Evolutionary conservation across 2,329 filamentous ascomycete species (phyloP).

Genomic region (Sordariomycetes sp.): DNA sequence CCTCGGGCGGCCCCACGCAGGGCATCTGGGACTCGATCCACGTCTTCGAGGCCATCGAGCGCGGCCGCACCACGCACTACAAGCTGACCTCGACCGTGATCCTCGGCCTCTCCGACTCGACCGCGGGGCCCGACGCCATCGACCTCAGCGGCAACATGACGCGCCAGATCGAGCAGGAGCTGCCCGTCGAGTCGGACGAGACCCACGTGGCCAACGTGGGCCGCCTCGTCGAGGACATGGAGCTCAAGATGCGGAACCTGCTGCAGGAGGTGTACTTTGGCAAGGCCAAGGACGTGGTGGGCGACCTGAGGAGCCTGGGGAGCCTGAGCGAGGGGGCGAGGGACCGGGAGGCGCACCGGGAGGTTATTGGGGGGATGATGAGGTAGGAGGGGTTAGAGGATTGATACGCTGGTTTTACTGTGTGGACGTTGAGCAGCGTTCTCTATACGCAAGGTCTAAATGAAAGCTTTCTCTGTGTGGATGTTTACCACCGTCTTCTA

Average conservation of each 20-base stretch:
- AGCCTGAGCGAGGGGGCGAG: constrained; percentile 74
- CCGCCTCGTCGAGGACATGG: constrained; percentile 94
- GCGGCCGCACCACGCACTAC: constrained; percentile 86
- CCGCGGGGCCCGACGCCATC: constrained; percentile 61
- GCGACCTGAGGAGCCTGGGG: constrained; percentile 79
- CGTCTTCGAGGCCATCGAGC: constrained; percentile 93
- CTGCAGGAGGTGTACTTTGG: constrained; percentile 99
- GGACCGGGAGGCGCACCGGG: constrained; percentile 76
- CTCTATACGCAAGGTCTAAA: background rate
- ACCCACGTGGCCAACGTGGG: constrained; percentile 96
- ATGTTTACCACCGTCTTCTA: too few relatives aligned
- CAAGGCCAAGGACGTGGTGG: constrained; percentile 97
- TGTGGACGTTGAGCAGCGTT: background rate
- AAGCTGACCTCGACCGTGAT: constrained; percentile 97
- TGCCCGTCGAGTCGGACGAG: constrained; percentile 80
- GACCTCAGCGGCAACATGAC: constrained; percentile 98
- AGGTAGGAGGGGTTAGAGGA: background rate
- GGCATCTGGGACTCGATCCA: constrained; percentile 98
- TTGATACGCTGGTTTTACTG: background rate
- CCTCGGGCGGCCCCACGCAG: constrained; percentile 52
- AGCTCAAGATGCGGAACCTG: constrained; percentile 97
- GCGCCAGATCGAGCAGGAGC: constrained; percentile 84
- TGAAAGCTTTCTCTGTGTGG: too few relatives aligned
- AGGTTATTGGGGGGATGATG: constrained; percentile 62
- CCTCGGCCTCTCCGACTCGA: constrained; percentile 52